Conservation (phyloP, 345 rosid genomes). For the Cochlearia excelsa region DNA sequence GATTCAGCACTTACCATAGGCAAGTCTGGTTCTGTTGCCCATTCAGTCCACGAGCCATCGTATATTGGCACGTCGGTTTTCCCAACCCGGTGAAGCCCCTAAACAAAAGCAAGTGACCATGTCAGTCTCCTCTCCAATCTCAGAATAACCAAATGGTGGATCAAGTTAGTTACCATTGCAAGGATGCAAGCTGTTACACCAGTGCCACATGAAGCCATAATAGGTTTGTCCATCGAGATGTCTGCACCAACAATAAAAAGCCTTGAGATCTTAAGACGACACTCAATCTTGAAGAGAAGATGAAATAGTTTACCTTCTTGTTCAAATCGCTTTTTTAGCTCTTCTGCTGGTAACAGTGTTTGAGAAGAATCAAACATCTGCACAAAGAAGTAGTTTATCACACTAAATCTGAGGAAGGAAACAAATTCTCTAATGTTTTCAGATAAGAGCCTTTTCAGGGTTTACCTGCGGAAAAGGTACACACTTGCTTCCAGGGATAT, state of each 20-base stretch:
- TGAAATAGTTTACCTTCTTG: conserved; percentile 58
- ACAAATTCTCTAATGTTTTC: not conserved
- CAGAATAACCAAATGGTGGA: not conserved
- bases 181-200: conserved; percentile 89
- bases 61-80: conserved; percentile 77
- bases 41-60: conserved; percentile 99
- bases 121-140: conserved; percentile 7
- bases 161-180: conserved; percentile 62
- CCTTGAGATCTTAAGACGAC: not conserved
- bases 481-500: conserved; percentile 95
- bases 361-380: conserved; percentile 87
- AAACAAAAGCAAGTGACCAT: conserved; percentile 15
- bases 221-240: conserved; percentile 71
- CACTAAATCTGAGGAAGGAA: not conserved
- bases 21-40: conserved; percentile 76
- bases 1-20: conserved; percentile 45
- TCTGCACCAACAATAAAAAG: conserved; percentile 41
- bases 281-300: conserved; percentile 6
- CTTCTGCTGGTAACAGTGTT: conserved; percentile 68
- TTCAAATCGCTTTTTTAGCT: conserved; percentile 76
- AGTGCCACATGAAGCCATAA: conserved; percentile 81
- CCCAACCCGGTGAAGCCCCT: conserved; percentile 93
- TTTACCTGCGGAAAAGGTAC: conserved; percentile 77
- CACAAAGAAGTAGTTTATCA: conserved; percentile 29
- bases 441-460: no score